These are phyloP conservation scores for Kodamaea sp. DNA, from an alignment of 1,139 yeast species.

Conservation along the genomic window DNA sequence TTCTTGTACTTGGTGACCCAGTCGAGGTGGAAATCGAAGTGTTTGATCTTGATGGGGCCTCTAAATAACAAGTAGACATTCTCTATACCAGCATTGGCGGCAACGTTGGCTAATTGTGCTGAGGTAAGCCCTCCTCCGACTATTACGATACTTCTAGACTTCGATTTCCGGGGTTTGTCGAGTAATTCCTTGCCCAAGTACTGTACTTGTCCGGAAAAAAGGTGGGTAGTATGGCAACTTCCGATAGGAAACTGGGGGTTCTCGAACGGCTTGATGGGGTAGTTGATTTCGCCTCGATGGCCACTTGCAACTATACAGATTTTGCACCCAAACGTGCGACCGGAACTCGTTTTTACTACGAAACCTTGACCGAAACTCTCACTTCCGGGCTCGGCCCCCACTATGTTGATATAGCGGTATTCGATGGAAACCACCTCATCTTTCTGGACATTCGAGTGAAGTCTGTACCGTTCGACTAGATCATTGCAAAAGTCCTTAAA, in stretches of 20 bases:
- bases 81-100: constrained; percentile 30
- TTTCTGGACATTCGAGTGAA: constrained; percentile 31
- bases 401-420: constrained; percentile 27
- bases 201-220: constrained; percentile 29
- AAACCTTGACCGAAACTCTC: constrained; percentile 15
- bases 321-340: constrained; percentile 33
- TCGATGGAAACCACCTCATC: constrained; percentile 37
- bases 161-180: constrained; percentile 16
- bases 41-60: constrained; percentile 46
- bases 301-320: constrained; percentile 44
- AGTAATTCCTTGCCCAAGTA: constrained; percentile 23
- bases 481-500: constrained; percentile 43
- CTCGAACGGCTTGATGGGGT: constrained; percentile 30
- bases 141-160: constrained; percentile 30
- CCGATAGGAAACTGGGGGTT: constrained; percentile 27
- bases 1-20: constrained; percentile 55
- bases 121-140: constrained; percentile 54
- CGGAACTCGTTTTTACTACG: constrained; percentile 28
- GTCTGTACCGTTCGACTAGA: constrained; percentile 34
- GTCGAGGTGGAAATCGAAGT: constrained; percentile 52
- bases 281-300: constrained; percentile 41
- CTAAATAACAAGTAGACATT: constrained; percentile 39
- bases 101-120: constrained; percentile 48
- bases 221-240: constrained; percentile 47
- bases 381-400: constrained; percentile 24